Conservation (phyloP, 805 yeast species). For the Spathaspora passalidarum region DNA sequence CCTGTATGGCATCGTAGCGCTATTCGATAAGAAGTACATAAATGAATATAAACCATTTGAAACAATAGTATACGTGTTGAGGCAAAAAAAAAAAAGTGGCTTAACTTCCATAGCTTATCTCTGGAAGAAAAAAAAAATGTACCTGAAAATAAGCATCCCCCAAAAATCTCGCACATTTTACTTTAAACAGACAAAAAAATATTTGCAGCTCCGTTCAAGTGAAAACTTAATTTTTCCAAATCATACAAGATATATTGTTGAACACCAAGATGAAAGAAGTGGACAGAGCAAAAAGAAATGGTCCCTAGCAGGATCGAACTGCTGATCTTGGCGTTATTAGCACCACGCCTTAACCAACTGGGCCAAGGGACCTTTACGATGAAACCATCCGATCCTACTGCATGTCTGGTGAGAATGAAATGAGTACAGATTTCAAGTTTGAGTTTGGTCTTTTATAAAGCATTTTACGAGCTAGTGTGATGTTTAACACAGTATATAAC, state of each 20-base stretch:
- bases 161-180: background rate
- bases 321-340: slow-evolving; percentile 63
- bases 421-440: background rate
- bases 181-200: background rate
- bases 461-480: no score
- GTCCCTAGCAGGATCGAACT: slow-evolving; percentile 82
- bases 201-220: background rate
- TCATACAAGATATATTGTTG: background rate
- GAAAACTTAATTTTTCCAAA: background rate
- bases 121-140: no score
- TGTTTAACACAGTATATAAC: no score
- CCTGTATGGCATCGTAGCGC: no score
- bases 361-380: slow-evolving; percentile 37
- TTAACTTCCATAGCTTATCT: no score
- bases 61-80: no score
- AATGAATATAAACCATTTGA: no score
- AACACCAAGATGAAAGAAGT: background rate
- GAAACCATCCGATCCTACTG: no score
- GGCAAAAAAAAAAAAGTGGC: no score
- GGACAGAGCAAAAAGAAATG: slow-evolving; percentile 26
- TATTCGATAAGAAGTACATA: no score
- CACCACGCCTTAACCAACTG: slow-evolving; percentile 54
- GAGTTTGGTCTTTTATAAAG: no score
- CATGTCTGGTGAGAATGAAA: no score
- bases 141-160: background rate